Conservation (phyloP, 148 eudicot genomes). For the Arctostaphylos glauca region DNA sequence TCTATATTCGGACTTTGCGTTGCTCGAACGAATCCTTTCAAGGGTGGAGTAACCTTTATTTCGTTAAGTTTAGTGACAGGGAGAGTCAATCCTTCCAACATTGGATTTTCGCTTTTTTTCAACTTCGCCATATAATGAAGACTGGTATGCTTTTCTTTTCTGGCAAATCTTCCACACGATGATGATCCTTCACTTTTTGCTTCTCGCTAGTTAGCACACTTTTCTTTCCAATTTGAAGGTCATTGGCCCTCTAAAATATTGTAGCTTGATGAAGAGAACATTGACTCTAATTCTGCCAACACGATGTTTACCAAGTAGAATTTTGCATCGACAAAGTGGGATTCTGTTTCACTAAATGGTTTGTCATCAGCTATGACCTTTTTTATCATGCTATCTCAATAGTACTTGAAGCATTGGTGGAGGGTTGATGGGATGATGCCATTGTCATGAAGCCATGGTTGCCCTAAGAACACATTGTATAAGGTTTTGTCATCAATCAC, state of each 20-base stretch:
- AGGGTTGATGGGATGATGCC: not conserved
- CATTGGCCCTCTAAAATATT: not conserved
- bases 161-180: not conserved
- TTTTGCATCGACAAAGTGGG: conserved; percentile 3
- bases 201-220: not conserved
- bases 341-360: not conserved
- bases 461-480: not conserved
- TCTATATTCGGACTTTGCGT: not conserved
- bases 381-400: not conserved
- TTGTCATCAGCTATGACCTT: too few relatives aligned
- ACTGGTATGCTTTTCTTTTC: too few relatives aligned
- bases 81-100: too few relatives aligned
- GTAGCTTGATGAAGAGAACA: not conserved
- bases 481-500: not conserved
- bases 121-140: too few relatives aligned
- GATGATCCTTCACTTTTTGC: not conserved
- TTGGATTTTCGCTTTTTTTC: too few relatives aligned
- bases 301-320: not conserved
- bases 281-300: not conserved
- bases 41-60: not conserved
- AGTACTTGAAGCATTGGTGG: too few relatives aligned
- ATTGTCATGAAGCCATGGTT: too few relatives aligned
- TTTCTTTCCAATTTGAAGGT: too few relatives aligned
- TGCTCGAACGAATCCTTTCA: not conserved
- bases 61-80: not conserved